Evolutionary conservation across 768 basidiomycete genomes (phyloP).

Genomic region (Epithele typhae): DNA sequence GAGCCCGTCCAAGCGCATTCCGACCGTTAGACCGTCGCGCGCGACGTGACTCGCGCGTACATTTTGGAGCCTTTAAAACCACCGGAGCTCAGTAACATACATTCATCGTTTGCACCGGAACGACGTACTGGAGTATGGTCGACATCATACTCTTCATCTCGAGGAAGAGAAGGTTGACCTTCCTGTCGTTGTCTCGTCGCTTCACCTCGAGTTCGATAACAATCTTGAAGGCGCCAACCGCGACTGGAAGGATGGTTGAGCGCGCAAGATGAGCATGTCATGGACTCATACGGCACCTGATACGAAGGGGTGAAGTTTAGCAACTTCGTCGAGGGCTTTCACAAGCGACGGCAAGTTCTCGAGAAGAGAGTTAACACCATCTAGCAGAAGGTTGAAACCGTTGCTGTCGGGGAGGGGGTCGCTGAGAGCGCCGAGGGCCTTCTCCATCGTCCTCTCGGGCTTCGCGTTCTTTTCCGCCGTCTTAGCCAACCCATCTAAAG

Average conservation of each 20-base stretch:
- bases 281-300: background rate
- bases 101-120: too few species aligned
- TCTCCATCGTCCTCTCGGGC: too few species aligned
- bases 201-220: conserved; percentile 45
- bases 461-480: too few species aligned
- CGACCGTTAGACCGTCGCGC: conserved; percentile 30
- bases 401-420: too few species aligned
- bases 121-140: conserved; percentile 39
- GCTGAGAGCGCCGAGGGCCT: too few species aligned
- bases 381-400: too few species aligned
- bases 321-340: conserved; percentile 25
- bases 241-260: conserved; percentile 26
- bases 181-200: conserved; percentile 47
- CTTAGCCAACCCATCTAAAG: too few species aligned
- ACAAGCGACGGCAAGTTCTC: conserved; percentile 25
- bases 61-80: conserved; percentile 26
- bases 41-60: conserved; percentile 27
- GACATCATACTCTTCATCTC: conserved; percentile 50
- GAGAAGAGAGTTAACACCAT: conserved; percentile 16
- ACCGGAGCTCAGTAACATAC: too few species aligned
- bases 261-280: background rate
- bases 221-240: conserved; percentile 45
- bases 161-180: conserved; percentile 40
- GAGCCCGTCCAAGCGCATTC: conserved; percentile 30
- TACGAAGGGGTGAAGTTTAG: conserved; percentile 25